A percentile compares a stretch with the other conserved stretches of the same genome.
Evolutionary conservation across 1,284 basidiomycete species (phyloP).

Genomic region (Peniophora sp.): DNA sequence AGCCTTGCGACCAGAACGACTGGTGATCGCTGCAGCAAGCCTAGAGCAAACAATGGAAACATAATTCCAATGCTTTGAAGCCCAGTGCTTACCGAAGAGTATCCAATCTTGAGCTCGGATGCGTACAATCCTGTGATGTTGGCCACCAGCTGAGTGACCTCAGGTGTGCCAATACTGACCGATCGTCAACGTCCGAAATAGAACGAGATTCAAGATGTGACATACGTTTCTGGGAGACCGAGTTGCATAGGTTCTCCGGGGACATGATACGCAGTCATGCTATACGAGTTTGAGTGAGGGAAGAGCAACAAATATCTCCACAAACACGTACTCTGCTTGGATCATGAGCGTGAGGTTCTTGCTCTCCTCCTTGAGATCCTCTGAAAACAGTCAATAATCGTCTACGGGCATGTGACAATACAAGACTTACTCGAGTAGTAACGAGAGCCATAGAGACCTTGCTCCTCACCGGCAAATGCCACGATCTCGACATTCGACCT

Average conservation of each 20-base stretch:
- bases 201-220: constrained; percentile 4
- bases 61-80: constrained; percentile 1
- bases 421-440: constrained; percentile 52
- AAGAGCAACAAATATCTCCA: no score
- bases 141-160: constrained; percentile 66
- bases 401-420: not conserved
- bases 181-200: not conserved
- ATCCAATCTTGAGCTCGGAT: constrained; percentile 76
- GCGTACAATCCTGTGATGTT: constrained; percentile 72
- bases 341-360: constrained; percentile 75
- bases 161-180: constrained; percentile 67
- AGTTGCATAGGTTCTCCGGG: constrained; percentile 72
- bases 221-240: constrained; percentile 60
- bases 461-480: constrained; percentile 69
- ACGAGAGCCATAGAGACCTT: constrained; percentile 57
- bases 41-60: constrained; percentile 18
- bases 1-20: constrained; percentile 79
- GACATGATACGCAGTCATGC: constrained; percentile 75
- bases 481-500: constrained; percentile 61
- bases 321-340: constrained; percentile 52
- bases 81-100: constrained; percentile 40
- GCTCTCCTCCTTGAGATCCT: constrained; percentile 42
- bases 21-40: constrained; percentile 88
- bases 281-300: no score
- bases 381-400: constrained; percentile 23